Evolutionary conservation across 805 yeast species (phyloP).

Genomic region (Metschnikowia aberdeeniae): DNA sequence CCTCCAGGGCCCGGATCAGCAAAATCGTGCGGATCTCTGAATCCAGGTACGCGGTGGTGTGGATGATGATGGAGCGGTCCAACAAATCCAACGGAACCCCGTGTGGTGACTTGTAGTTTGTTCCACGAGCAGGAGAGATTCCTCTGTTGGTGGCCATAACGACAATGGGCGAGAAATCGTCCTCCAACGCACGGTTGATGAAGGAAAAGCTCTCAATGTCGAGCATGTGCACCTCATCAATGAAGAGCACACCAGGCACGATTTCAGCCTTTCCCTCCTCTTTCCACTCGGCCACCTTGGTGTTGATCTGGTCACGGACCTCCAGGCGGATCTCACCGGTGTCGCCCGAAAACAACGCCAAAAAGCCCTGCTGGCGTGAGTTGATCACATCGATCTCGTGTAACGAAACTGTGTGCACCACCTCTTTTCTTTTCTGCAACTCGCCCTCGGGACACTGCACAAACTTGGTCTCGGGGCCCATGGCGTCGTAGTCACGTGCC

Average conservation of each 20-base stretch:
- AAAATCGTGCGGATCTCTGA: constrained; percentile 86
- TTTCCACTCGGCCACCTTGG: constrained; percentile 96
- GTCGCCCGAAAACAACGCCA: constrained; percentile 92
- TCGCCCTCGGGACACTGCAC: constrained; percentile 99
- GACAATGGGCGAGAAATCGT: constrained; percentile 93
- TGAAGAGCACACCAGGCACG: constrained; percentile 94
- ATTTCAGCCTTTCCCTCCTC: constrained; percentile 99
- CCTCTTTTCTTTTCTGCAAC: constrained; percentile 90
- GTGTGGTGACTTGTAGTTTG: constrained; percentile 90
- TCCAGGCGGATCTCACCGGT: constrained; percentile 97
- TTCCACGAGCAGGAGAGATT: constrained; percentile 87
- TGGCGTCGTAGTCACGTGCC: constrained; percentile 96
- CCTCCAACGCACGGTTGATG: constrained; percentile 93
- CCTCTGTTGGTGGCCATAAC: constrained; percentile 98
- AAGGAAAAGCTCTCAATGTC: constrained; percentile 96
- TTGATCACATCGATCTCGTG: constrained; percentile 98
- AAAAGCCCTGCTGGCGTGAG: constrained; percentile 95
- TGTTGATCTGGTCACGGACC: constrained; percentile 93
- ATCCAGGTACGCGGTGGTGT: constrained; percentile 70
- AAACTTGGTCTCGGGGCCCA: constrained; percentile 97
- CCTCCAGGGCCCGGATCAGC: constrained; percentile 88
- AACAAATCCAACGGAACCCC: constrained; percentile 95
- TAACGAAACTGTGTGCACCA: constrained; percentile 94
- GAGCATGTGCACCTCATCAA: constrained; percentile 98
- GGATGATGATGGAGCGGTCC: constrained; percentile 89